These are phyloP conservation scores for Mortierella sp. DNA, from an alignment of 371 early-diverging fungal species.

Conservation along the genomic window DNA sequence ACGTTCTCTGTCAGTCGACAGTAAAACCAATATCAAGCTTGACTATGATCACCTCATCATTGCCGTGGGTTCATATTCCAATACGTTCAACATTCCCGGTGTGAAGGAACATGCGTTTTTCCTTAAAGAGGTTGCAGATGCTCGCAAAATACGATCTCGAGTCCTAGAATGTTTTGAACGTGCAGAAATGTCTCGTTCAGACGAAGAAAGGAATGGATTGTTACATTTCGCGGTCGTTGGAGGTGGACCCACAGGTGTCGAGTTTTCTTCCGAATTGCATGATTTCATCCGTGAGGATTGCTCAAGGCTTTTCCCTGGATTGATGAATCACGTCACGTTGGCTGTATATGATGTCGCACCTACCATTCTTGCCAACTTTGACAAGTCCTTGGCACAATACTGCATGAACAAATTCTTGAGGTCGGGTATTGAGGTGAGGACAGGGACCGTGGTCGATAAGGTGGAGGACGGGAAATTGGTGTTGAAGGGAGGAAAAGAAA, in stretches of 20 bases:
- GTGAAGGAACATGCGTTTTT: constrained; percentile 80
- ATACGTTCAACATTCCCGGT: constrained; percentile 87
- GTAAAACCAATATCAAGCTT: constrained; percentile 55
- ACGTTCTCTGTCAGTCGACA: neutral
- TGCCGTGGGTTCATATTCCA: constrained; percentile 83
- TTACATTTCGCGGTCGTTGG: constrained; percentile 90
- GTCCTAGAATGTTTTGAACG: constrained; percentile 86
- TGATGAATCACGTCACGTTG: constrained; percentile 73
- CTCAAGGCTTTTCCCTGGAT: constrained; percentile 68
- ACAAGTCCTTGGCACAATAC: constrained; percentile 72
- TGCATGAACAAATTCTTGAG: constrained; percentile 75
- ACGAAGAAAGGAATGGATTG: constrained; percentile 76
- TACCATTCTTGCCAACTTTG: constrained; percentile 79
- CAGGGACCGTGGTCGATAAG: constrained; percentile 65
- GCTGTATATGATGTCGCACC: constrained; percentile 82
- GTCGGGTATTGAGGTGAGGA: constrained; percentile 75
- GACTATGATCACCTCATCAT: constrained; percentile 86
- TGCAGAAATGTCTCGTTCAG: constrained; percentile 75
- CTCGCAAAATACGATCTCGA: constrained; percentile 76
- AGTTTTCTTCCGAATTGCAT: constrained; percentile 81
- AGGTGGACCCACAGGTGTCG: constrained; percentile 84
- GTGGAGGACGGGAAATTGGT: constrained; percentile 61
- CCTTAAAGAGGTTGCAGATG: constrained; percentile 82
- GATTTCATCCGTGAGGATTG: constrained; percentile 86
- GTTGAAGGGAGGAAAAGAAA: constrained; percentile 62